phyloP scores from a whole-genome alignment of 352 stramenopile genomes.

The Bremia lactucae region DNA sequence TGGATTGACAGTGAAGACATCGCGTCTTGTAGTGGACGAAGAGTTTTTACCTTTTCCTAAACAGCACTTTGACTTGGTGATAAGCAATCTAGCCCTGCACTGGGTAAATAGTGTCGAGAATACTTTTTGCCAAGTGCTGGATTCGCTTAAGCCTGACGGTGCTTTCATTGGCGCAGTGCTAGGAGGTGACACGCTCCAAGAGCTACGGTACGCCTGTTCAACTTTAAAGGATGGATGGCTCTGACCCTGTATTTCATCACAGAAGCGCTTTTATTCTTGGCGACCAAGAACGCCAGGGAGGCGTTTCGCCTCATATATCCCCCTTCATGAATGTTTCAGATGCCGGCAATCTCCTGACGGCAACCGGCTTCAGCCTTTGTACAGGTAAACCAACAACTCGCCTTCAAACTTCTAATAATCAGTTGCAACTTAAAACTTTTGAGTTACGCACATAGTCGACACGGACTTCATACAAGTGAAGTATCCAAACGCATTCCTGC shows the following conservation, averaged over 20 bases:
- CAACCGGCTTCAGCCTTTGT: constrained; percentile 89
- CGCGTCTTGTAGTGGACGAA: constrained; percentile 82
- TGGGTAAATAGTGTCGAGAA: constrained; percentile 95
- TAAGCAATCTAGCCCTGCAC: constrained; percentile 90
- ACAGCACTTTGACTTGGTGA: constrained; percentile 94
- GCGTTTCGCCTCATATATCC: constrained; percentile 91
- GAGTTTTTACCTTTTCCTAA: constrained; percentile 91
- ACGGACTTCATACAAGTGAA: constrained; percentile 92
- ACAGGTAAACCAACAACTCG: constrained; percentile 38
- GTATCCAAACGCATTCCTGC: constrained; percentile 90
- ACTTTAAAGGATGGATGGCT: not conserved
- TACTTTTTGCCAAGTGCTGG: constrained; percentile 68
- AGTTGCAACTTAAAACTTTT: not conserved
- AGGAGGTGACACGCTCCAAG: constrained; percentile 90
- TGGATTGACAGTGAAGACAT: constrained; percentile 40
- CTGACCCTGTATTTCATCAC: not conserved
- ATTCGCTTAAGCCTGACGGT: constrained; percentile 92
- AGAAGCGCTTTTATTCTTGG: constrained; percentile 89
- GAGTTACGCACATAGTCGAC: constrained; percentile 78
- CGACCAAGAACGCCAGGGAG: constrained; percentile 91
- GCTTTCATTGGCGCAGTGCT: constrained; percentile 94
- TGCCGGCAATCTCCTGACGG: constrained; percentile 87
- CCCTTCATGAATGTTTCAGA: constrained; percentile 94
- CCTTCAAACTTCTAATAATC: not conserved
- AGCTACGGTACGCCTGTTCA: constrained; percentile 65